A percentile compares a stretch with the other conserved stretches of the same genome.
Conservation (phyloP, 805 yeast species). For the Starmerella cellae region DNA sequence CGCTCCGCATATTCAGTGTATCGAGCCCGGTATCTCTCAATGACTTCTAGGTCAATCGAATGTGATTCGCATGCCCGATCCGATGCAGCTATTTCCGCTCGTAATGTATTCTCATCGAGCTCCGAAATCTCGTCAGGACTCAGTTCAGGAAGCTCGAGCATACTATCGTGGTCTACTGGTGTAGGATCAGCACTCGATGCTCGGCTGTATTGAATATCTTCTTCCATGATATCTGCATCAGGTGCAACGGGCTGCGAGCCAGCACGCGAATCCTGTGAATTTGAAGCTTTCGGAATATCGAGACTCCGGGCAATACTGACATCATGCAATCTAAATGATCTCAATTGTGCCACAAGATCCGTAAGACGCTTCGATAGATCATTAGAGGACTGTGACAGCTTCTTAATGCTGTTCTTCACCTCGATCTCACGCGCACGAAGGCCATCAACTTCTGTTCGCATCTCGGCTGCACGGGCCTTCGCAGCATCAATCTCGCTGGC, state of each 20-base stretch:
- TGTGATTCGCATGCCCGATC: slow-evolving; percentile 28
- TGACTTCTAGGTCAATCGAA: slow-evolving; percentile 56
- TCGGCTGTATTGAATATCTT: neutral
- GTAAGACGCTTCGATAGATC: neutral
- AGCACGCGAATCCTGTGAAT: neutral
- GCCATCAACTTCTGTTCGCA: slow-evolving; percentile 29
- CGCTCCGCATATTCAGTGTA: slow-evolving; percentile 51
- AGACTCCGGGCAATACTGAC: slow-evolving; percentile 6
- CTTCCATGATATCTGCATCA: neutral
- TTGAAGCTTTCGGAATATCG: neutral
- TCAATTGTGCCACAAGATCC: neutral
- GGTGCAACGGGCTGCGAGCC: neutral
- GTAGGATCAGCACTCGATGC: slow-evolving; percentile 16
- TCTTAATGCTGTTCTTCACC: slow-evolving; percentile 6
- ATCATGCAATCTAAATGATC: slow-evolving; percentile 7
- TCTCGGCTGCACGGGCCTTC: slow-evolving; percentile 22
- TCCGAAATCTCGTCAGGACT: slow-evolving; percentile 19
- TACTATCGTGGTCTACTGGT: neutral
- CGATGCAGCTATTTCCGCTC: slow-evolving; percentile 9
- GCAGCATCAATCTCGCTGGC: slow-evolving; percentile 4
- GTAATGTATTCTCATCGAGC: slow-evolving; percentile 15
- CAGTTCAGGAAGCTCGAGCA: slow-evolving; percentile 9
- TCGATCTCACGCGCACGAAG: slow-evolving; percentile 21
- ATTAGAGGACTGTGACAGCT: neutral
- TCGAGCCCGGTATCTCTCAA: slow-evolving; percentile 63